Evolutionary conservation across 2,329 filamentous ascomycete species (phyloP).

Genomic region (Botrytis fragariae): DNA sequence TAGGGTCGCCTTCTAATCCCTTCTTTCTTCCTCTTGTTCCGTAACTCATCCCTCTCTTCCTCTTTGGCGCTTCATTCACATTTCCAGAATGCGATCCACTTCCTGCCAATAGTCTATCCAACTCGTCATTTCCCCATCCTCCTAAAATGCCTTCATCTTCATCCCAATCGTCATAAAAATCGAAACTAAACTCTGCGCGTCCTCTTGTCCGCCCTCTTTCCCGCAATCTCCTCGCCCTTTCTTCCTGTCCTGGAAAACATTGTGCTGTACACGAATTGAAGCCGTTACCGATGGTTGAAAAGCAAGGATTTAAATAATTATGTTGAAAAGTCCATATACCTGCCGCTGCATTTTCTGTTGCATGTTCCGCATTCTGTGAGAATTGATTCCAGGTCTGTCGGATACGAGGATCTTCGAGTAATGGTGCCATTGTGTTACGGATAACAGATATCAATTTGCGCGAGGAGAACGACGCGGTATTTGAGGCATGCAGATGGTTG

Average conservation of each 20-base stretch:
- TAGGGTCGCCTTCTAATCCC: slow-evolving; percentile 65
- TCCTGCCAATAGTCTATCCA: slow-evolving; percentile 77
- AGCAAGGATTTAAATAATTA: slow-evolving; percentile 78
- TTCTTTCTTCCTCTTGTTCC: slow-evolving; percentile 64
- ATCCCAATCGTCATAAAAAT: slow-evolving; percentile 99
- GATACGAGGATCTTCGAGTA: slow-evolving; percentile 79
- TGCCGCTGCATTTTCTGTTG: slow-evolving; percentile 87
- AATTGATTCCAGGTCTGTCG: slow-evolving; percentile 93
- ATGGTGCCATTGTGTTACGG: slow-evolving; percentile 35
- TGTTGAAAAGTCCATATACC: slow-evolving; percentile 88
- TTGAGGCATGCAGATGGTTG: slow-evolving; percentile 9
- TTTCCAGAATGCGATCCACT: slow-evolving; percentile 51
- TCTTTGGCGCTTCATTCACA: slow-evolving; percentile 60
- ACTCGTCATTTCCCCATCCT: slow-evolving; percentile 77
- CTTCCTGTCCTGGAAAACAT: slow-evolving; percentile 70
- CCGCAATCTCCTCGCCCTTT: slow-evolving; percentile 65
- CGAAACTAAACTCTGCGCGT: slow-evolving; percentile 80
- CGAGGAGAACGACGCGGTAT: background rate
- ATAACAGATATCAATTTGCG: background rate
- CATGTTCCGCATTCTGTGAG: slow-evolving; percentile 83
- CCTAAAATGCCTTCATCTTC: slow-evolving; percentile 62
- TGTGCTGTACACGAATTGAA: slow-evolving; percentile 70
- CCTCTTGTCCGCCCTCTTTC: slow-evolving; percentile 60
- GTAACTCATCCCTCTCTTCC: slow-evolving; percentile 87
- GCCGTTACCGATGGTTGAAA: slow-evolving; percentile 63